phyloP scores from a whole-genome alignment of 495 filamentous ascomycete species.

The Beverwykella pulmonaria region DNA sequence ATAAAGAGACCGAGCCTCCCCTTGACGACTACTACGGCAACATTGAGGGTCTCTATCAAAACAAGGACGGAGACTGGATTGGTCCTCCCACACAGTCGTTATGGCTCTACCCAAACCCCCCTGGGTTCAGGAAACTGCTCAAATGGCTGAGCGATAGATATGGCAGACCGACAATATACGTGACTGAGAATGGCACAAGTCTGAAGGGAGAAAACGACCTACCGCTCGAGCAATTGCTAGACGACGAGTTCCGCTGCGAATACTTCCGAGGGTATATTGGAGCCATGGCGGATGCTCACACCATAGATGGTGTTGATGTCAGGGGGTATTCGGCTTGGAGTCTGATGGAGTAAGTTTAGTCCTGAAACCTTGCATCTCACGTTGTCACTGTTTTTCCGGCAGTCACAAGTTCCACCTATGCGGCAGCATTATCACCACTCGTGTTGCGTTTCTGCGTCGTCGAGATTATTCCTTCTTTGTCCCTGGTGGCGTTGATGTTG shows the following conservation, averaged over 20 bases:
- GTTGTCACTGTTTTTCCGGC: neutral
- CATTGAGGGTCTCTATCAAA: conserved; percentile 66
- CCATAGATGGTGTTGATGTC: conserved; percentile 70
- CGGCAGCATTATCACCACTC: neutral
- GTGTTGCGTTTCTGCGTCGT: neutral
- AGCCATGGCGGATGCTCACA: conserved; percentile 68
- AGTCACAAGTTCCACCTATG: neutral
- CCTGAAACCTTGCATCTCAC: neutral
- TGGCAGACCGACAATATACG: conserved; percentile 71
- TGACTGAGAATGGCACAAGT: conserved; percentile 81
- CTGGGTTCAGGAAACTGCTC: conserved; percentile 74
- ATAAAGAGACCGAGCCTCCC: conserved; percentile 61
- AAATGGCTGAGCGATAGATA: conserved; percentile 80
- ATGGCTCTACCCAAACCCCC: conserved; percentile 71
- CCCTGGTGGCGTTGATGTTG: neutral
- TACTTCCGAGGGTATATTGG: conserved; percentile 75
- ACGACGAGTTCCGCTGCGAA: conserved; percentile 73
- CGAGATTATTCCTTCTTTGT: neutral
- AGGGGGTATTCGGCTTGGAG: conserved; percentile 78
- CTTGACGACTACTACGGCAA: conserved; percentile 70
- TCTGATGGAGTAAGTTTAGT: conserved; percentile 63
- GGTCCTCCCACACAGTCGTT: conserved; percentile 74
- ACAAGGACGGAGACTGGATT: conserved; percentile 66
- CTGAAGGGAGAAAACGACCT: conserved; percentile 78
- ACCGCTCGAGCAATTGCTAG: conserved; percentile 64